Percentiles rank a stretch among this genome's conserved stretches.
Conservation (phyloP, 495 filamentous ascomycete species). For the Lindgomyces ingoldianus region DNA sequence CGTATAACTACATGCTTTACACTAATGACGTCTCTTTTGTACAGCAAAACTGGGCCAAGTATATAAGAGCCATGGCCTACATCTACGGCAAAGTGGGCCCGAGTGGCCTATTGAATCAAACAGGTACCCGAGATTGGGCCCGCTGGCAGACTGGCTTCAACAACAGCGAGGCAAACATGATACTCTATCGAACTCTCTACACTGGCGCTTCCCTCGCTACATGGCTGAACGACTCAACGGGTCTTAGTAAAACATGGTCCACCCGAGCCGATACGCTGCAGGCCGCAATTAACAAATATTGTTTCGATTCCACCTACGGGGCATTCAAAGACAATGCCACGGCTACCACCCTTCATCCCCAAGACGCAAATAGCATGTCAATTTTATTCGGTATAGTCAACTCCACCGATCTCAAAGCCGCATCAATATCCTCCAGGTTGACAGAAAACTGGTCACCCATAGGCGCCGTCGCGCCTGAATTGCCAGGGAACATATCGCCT, state of each 20-base stretch:
- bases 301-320: conserved; percentile 54
- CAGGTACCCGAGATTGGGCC: conserved; percentile 60
- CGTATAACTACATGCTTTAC: conserved; percentile 63
- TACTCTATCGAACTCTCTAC: conserved; percentile 55
- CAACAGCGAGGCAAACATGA: conserved; percentile 60
- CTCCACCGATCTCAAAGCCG: conserved; percentile 6
- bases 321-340: conserved; percentile 61
- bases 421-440: conserved; percentile 37
- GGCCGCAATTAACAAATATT: conserved; percentile 50
- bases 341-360: conserved; percentile 45
- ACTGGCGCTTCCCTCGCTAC: conserved; percentile 54
- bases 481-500: conserved; percentile 42
- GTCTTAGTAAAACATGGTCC: conserved; percentile 50
- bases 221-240: conserved; percentile 52
- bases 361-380: conserved; percentile 39
- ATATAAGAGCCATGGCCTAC: conserved; percentile 57
- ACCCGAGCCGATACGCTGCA: conserved; percentile 46
- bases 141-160: conserved; percentile 55
- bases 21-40: conserved; percentile 58
- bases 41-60: conserved; percentile 52
- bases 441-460: conserved; percentile 44
- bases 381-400: conserved; percentile 38
- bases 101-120: conserved; percentile 57
- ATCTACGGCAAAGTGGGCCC: conserved; percentile 56
- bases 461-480: conserved; percentile 40